Base-by-base conservation (phyloP, 2,329 filamentous ascomycete genomes). In the Hypomyces rosellus region DNA sequence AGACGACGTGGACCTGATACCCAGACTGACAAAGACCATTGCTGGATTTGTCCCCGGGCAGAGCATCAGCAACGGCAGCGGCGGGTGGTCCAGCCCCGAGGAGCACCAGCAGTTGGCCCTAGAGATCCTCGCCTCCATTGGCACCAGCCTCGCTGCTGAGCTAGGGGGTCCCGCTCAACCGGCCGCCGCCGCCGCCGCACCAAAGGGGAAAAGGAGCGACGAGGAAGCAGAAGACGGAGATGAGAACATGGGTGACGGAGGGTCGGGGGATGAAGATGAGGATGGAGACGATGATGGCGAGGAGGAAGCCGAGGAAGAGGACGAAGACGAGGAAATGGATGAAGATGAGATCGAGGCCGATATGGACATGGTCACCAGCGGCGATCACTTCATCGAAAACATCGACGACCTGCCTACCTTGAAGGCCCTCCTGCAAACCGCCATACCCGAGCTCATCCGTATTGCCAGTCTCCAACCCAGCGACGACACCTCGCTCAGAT, bases 121-220 rank as follows among this genome's bases (percentile, higher is more conserved):
- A 0, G 81, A 86, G 63, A 78, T 82, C 14, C 69, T 85, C 0
- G 82, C 81, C 4, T 81, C 81, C 6, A 85, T 86, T 43, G 81
- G 81, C 39, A 84, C 81, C 3, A 74, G 71, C 42, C 68, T 85
- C 12, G 76, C 78, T 58, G 70, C 74, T 34, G 74, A 75, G 5
- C 61, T 78, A 39, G 73, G 74, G 51, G 71, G 47, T 8, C 50
- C 49, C 5, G 54, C 46, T 5, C 57, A 55, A 1, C 33, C 51
- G 33, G 52, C 48, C 16, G 15, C 25, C 8, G 30, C 51, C 30
- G 52, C 48, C 16, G 15, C 25, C 8, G 30, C 30, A 9, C 30
- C 15, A 14, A 46, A 46, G 44, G 8, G n/a, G 12, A 37, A 46
- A 18, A 36, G 11, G 7, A 33, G 9, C 22, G 68, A 65, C 14